These are phyloP conservation scores for Austroboletus eburneus DNA, from an alignment of 768 basidiomycete genomes.

Conservation along the genomic window DNA sequence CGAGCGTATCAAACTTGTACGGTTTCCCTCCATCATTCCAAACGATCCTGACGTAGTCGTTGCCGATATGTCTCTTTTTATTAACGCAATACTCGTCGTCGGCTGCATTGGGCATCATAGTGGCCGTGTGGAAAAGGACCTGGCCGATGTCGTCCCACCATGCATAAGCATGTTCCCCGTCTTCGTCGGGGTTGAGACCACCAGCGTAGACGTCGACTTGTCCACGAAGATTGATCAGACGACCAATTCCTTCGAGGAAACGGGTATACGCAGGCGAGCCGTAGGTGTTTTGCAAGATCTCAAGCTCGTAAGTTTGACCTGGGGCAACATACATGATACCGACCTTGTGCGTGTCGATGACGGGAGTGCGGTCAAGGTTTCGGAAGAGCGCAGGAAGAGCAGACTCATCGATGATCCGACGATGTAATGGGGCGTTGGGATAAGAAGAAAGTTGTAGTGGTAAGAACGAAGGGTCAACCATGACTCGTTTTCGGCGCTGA, in stretches of 20 bases:
- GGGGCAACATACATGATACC: conserved; percentile 95
- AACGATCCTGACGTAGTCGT: conserved; percentile 92
- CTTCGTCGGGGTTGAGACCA: conserved; percentile 83
- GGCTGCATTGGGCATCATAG: conserved; percentile 85
- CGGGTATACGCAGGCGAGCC: conserved; percentile 94
- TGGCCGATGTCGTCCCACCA: conserved; percentile 99
- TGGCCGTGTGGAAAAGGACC: conserved; percentile 92
- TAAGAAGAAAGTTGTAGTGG: conserved; percentile 82
- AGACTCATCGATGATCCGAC: conserved; percentile 51
- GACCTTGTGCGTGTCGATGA: conserved; percentile 96
- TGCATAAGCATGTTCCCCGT: conserved; percentile 96
- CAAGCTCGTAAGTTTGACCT: conserved; percentile 77
- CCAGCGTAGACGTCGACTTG: conserved; percentile 93
- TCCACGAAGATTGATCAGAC: conserved; percentile 82
- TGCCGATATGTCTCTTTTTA: conserved; percentile 96
- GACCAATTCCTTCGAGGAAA: conserved; percentile 86
- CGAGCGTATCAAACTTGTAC: conserved; percentile 88
- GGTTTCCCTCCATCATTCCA: conserved; percentile 95
- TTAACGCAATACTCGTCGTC: conserved; percentile 67
- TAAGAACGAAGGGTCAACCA: conserved; percentile 81
- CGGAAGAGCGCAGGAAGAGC: conserved; percentile 56
- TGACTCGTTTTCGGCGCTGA: conserved; percentile 82
- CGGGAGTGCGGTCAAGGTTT: conserved; percentile 78
- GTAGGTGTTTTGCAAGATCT: conserved; percentile 85
- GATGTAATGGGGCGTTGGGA: conserved; percentile 39